Percentiles rank a stretch among this genome's conserved stretches.
phyloP scores from a whole-genome alignment of 2,329 filamentous ascomycete species.

The Triangularia setosa region DNA sequence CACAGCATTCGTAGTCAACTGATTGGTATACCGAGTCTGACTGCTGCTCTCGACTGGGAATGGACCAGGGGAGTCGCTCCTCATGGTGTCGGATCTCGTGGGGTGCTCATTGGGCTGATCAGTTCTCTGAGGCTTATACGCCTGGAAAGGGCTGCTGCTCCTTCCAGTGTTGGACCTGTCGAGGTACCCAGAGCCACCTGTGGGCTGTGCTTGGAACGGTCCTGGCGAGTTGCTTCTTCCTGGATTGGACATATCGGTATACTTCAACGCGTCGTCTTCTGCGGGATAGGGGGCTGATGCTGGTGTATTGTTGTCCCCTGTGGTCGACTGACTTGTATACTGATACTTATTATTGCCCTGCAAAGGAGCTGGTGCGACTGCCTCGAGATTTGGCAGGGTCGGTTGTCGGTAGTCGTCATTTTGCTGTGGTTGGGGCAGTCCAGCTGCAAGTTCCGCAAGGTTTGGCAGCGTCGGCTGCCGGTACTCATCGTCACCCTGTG shows the following conservation, averaged over 20 bases:
- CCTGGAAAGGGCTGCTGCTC: not conserved
- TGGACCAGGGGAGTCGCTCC: not conserved
- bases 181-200: not conserved
- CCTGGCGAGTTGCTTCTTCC: not conserved
- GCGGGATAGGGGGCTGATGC: not conserved
- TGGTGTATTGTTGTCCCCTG: not conserved
- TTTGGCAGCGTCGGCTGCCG: constrained; percentile 11
- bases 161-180: not conserved
- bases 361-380: not conserved
- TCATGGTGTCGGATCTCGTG: not conserved
- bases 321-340: not conserved
- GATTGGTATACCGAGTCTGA: not conserved
- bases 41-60: not conserved
- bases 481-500: constrained; percentile 7
- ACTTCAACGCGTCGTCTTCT: not conserved
- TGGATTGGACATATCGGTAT: not conserved
- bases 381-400: not conserved
- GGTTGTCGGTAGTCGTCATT: not conserved
- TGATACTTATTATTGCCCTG: not conserved
- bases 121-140: not conserved
- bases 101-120: not conserved
- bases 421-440: not conserved
- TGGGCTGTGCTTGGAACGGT: not conserved
- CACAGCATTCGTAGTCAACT: not conserved
- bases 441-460: not conserved